phyloP scores from a whole-genome alignment of 2,329 filamentous ascomycete genomes.

The Macrophomina tecta region DNA sequence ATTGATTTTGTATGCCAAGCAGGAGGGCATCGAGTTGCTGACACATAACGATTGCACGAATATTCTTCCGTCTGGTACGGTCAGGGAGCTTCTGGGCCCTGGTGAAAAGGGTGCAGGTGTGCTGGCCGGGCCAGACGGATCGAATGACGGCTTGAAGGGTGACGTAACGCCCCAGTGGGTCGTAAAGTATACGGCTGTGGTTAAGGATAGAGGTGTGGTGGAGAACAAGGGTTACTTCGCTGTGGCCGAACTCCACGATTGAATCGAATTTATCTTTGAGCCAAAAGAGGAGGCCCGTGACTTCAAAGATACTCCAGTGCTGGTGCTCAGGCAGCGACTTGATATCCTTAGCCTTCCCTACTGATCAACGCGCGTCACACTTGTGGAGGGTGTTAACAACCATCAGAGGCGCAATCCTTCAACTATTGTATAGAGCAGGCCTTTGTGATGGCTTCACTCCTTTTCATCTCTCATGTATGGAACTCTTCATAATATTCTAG shows the following conservation, averaged over 20 bases:
- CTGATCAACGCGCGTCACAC: too few relatives aligned
- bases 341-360: too few relatives aligned
- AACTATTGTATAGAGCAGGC: too few relatives aligned
- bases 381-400: too few relatives aligned
- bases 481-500: too few relatives aligned
- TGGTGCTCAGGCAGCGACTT: too few relatives aligned
- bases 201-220: slow-evolving; percentile 90
- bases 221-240: slow-evolving; percentile 99
- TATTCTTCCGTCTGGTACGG: slow-evolving; percentile 82
- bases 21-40: slow-evolving; percentile 81
- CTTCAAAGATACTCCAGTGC: background rate
- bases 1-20: slow-evolving; percentile 81
- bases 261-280: background rate
- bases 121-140: slow-evolving; percentile 64
- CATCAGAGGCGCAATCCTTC: too few relatives aligned
- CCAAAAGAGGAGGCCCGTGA: background rate
- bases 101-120: slow-evolving; percentile 76
- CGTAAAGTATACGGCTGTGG: slow-evolving; percentile 94
- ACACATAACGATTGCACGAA: slow-evolving; percentile 95
- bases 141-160: slow-evolving; percentile 69
- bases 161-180: slow-evolving; percentile 92
- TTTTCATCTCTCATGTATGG: too few relatives aligned
- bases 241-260: slow-evolving; percentile 70
- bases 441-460: too few relatives aligned
- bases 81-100: slow-evolving; percentile 81